Evolutionary conservation across 176 grass and related monocot species (phyloP), one percentile per base, ranked within the genome.

Genomic region (Pontederia paniculata): DNA sequence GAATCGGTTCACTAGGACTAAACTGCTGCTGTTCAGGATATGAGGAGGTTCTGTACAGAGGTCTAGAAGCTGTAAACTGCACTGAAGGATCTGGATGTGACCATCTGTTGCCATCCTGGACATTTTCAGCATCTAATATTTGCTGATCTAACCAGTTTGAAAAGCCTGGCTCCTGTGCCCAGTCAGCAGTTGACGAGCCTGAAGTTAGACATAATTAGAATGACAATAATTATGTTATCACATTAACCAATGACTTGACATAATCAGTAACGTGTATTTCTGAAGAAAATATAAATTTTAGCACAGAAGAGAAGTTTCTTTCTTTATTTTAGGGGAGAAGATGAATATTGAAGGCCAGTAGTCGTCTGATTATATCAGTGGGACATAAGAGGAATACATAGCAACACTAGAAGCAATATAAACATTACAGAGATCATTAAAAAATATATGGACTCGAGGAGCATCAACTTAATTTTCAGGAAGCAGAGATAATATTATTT

Each of bases 131-230:
- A 48, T 77, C 80, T 47, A 75, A 63, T 72, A 75, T 56, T 68
- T 82, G 70, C 56, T 81, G 77, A 45, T 62, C 75, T 58, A 72
- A 66, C 77, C 66, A 81, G 54, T 71, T 66, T 54, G 68, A 68
- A 76, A 67, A 79, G 43, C 19, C 74, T 20, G 60, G 58, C 23
- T 89, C 80, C 62, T 67, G 77, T 28, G 12, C 18, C 80, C 80
- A 84, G 14, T 81, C 80, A 47, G 77, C 55, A 78, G 67, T 71
- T 46, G 70, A 81, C 48, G 74, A 81, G 74, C 78, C 80, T 89
- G 59, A 48, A 58, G 23, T 37, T 37, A 22, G 43, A 70, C 19
- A 48, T 47, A 11, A 69, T 63, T 47, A 5, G 12, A 63, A 8
- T 14, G 15, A 48, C 16, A 9, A 63, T 2, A 8, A 3, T 17